phyloP scores from a whole-genome alignment of 805 yeast species.

The Ogataea trehalophila region DNA sequence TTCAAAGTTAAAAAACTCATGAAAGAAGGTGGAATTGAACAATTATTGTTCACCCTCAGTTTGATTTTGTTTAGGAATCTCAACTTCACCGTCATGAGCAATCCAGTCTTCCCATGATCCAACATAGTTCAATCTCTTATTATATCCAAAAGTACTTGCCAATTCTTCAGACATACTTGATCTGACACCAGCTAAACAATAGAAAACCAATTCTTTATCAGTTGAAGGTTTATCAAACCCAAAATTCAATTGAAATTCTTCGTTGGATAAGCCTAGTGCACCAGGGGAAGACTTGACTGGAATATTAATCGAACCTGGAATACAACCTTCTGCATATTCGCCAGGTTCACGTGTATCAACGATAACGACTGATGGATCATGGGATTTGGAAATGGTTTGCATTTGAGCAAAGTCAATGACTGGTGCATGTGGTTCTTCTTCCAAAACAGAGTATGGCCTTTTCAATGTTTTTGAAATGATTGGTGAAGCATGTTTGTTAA shows the following conservation, averaged over 20 bases:
- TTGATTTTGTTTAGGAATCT: constrained; percentile 7
- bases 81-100: constrained; percentile 33
- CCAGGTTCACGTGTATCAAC: constrained; percentile 92
- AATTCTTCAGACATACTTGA: constrained; percentile 86
- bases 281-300: constrained; percentile 92
- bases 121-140: constrained; percentile 74
- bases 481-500: neutral
- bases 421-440: constrained; percentile 30
- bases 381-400: constrained; percentile 32
- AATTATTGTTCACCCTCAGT: constrained; percentile 5
- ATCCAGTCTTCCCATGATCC: constrained; percentile 91
- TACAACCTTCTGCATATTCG: constrained; percentile 66
- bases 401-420: constrained; percentile 24
- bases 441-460: constrained; percentile 23
- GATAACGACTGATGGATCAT: constrained; percentile 35
- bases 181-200: constrained; percentile 91
- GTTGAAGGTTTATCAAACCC: constrained; percentile 75
- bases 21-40: too few relatives aligned
- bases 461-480: neutral
- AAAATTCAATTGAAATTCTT: constrained; percentile 76
- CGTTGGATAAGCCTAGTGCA: constrained; percentile 73
- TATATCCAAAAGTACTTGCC: constrained; percentile 86
- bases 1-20: neutral
- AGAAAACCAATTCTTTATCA: constrained; percentile 74
- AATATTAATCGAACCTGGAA: constrained; percentile 80